Base-by-base conservation (phyloP, 495 filamentous ascomycete species). In the Sphaerosporella brunnea region DNA sequence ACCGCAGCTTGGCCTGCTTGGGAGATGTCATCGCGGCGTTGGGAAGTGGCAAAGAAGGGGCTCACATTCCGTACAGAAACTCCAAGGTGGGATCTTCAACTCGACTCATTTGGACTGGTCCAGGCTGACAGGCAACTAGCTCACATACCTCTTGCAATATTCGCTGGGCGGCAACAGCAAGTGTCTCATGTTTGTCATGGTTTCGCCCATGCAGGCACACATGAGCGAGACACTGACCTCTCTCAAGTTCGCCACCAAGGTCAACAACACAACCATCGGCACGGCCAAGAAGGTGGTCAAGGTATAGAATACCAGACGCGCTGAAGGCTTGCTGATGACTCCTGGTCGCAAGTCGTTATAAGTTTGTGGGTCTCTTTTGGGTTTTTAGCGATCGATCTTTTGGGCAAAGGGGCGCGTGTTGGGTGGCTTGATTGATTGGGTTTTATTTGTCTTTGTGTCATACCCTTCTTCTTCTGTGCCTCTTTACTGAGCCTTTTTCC, bases 161-260 rank as follows among this genome's bases (percentile, higher is more conserved):
- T 93, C 85, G 1, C 73, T 99, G 0, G 86, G 90, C 13, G 92
- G 92, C 26, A 94, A 94, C 60, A 84, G 80, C 47, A 92, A 94
- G 66, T 96, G 92, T 2, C 80, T 99, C 51, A 99, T 96, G 90
- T 93, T 99, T 55, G 84, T 96, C 63, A 96, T 95, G 84, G 80
- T 92, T 52, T 87, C 80, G 60, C 90, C 90, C 23, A 66, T 96
- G 43, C 79, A 92, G 69, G 83, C 80, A 2, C 92, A 96, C 68
- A 67, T 95, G 45, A 77, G 74, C 45, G 92, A 99, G 69, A 95
- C 86, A 11, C 73, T 95, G 64, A 92, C 88, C 23, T 93, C 84
- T 65, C 71, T 99, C 61, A 81, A 92, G 60, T 99, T 99, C 67
- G 90, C 92, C 13, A 90, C 83, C 9, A 96, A 96, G 70, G 87